A percentile compares a stretch with the other conserved stretches of the same genome.
Evolutionary conservation across 257 asterid genomes (phyloP).

Genomic region (Penstemon eatonii): DNA sequence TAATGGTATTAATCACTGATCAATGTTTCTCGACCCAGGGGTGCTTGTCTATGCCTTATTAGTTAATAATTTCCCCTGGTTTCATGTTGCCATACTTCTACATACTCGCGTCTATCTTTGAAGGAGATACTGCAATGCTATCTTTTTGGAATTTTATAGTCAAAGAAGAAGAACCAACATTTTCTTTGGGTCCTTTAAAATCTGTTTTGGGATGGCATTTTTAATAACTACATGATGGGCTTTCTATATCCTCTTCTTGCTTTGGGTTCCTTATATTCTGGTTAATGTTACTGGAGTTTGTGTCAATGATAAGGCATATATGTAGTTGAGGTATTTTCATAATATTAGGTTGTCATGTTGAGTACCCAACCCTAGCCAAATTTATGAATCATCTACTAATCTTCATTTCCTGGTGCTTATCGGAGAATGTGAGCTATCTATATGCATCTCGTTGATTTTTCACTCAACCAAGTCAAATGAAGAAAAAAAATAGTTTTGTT

Average conservation of each 20-base stretch:
- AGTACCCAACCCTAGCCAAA: slow-evolving; percentile 18
- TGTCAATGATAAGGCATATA: background rate
- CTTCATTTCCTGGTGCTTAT: slow-evolving; percentile 6
- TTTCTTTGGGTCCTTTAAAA: background rate
- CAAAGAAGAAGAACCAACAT: no score
- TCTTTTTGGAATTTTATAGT: no score
- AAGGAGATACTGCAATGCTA: background rate
- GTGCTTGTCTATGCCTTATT: slow-evolving; percentile 1
- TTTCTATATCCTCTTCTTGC: background rate
- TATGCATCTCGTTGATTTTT: slow-evolving; percentile 21
- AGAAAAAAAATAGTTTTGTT: background rate
- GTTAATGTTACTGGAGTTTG: background rate
- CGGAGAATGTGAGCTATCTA: slow-evolving; percentile 1
- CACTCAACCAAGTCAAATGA: slow-evolving; percentile 15
- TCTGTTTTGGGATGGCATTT: slow-evolving; percentile 7
- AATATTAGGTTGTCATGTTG: slow-evolving; percentile 20
- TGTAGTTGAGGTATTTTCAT: background rate
- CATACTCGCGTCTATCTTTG: background rate
- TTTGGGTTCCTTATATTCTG: background rate
- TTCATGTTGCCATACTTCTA: background rate
- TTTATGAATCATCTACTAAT: slow-evolving; percentile 17
- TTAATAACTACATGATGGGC: background rate
- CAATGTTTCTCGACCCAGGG: background rate
- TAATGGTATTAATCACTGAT: background rate
- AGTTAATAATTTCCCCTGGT: background rate